Evolutionary conservation across 495 filamentous ascomycete species (phyloP).

Genomic region (Podospora comata): DNA sequence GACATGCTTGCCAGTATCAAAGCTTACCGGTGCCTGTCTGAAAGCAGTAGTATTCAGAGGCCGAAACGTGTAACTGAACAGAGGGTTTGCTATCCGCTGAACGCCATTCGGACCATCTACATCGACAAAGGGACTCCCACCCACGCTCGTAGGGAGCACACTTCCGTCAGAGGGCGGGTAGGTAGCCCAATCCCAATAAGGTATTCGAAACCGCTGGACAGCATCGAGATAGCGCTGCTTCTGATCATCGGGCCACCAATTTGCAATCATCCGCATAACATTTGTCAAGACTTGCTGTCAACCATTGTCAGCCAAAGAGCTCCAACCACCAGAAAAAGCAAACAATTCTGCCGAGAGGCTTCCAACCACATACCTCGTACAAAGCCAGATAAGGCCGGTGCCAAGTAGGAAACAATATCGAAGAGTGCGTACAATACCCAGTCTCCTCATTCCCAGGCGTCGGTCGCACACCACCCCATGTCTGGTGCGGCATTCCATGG

Average conservation of each 20-base stretch:
- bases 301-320: slow-evolving; percentile 14
- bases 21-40: slow-evolving; percentile 44
- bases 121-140: slow-evolving; percentile 40
- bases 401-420: slow-evolving; percentile 67
- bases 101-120: slow-evolving; percentile 53
- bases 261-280: slow-evolving; percentile 50
- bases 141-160: slow-evolving; percentile 49
- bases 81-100: slow-evolving; percentile 57
- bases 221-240: slow-evolving; percentile 48
- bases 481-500: slow-evolving; percentile 58
- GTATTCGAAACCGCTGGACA: slow-evolving; percentile 56
- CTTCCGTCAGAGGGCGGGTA: slow-evolving; percentile 46
- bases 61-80: slow-evolving; percentile 60
- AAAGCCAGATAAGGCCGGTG: slow-evolving; percentile 68
- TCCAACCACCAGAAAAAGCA: background rate
- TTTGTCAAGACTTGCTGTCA: slow-evolving; percentile 56
- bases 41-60: slow-evolving; percentile 49
- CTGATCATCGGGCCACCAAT: slow-evolving; percentile 46
- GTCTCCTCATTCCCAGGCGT: slow-evolving; percentile 42
- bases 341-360: too few relatives aligned
- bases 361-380: slow-evolving; percentile 54
- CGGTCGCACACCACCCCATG: slow-evolving; percentile 56
- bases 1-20: background rate
- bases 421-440: slow-evolving; percentile 66
- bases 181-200: slow-evolving; percentile 68